Percentiles rank a stretch among this genome's conserved stretches.
These are phyloP conservation scores for Coprinopsis sp. DNA, from an alignment of 768 basidiomycete genomes.

Conservation along the genomic window DNA sequence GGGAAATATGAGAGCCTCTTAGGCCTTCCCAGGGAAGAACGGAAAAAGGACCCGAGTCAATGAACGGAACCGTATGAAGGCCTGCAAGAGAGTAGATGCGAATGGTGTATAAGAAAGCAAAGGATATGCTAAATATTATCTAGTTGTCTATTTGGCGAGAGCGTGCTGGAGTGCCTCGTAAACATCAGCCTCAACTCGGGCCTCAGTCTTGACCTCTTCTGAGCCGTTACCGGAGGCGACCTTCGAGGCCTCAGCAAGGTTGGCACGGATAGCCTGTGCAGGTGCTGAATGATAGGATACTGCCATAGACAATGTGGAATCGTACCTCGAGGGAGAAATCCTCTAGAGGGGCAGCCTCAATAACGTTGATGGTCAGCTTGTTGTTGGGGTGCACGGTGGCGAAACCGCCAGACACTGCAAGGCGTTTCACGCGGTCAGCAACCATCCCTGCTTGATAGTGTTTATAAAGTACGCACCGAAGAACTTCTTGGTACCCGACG, in stretches of 20 bases:
- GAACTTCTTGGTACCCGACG: conserved; percentile 85
- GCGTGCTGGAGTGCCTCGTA: conserved; percentile 94
- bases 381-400: conserved; percentile 98
- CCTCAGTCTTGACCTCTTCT: conserved; percentile 92
- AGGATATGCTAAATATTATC: conserved; percentile 10
- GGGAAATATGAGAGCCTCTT: no score
- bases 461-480: conserved; percentile 69
- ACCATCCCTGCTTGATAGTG: neutral
- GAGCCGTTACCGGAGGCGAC: conserved; percentile 79
- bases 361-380: conserved; percentile 91
- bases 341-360: conserved; percentile 92
- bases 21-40: no score
- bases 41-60: no score
- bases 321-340: conserved; percentile 86
- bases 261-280: conserved; percentile 78
- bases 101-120: no score
- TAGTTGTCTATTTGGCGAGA: conserved; percentile 39
- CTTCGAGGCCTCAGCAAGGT: conserved; percentile 83
- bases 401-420: conserved; percentile 88
- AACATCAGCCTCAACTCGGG: conserved; percentile 91
- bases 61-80: neutral
- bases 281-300: neutral
- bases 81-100: no score
- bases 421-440: neutral
- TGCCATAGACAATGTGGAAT: conserved; percentile 1